Percentiles rank a stretch among this genome's conserved stretches.
Conservation (phyloP, 202 grass and related monocot species). For the Dendrocalamus latiflorus region DNA sequence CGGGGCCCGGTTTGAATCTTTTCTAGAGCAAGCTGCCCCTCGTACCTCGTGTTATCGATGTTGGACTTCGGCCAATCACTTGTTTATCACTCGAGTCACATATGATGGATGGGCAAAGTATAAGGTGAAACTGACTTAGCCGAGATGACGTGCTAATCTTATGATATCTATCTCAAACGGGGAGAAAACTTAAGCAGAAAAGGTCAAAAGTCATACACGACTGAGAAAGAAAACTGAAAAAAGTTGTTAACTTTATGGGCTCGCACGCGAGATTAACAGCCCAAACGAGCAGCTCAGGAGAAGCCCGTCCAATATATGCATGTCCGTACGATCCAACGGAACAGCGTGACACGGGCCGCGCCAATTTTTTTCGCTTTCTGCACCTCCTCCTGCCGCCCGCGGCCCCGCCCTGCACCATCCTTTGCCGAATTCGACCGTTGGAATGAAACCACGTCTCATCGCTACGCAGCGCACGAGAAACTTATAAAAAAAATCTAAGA, state of each 20-base stretch:
- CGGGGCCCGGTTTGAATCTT: conserved; percentile 1
- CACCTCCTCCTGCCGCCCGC: neutral
- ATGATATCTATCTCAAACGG: neutral
- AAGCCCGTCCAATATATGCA: neutral
- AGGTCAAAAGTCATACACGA: no score
- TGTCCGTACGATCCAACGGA: neutral
- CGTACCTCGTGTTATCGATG: neutral
- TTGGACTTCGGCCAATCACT: no score
- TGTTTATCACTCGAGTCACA: neutral
- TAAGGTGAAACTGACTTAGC: neutral
- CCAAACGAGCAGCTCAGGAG: neutral
- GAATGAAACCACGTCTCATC: neutral
- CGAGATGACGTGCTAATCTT: neutral
- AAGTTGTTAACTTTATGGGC: neutral
- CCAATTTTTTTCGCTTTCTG: conserved; percentile 17
- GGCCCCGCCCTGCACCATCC: no score
- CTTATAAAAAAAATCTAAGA: conserved; percentile 17
- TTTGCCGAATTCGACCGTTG: conserved; percentile 52
- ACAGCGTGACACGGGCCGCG: conserved; percentile 14
- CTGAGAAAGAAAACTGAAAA: neutral
- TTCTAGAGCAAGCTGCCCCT: conserved; percentile 14
- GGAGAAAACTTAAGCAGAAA: neutral
- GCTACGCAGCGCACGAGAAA: neutral
- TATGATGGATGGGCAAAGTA: neutral
- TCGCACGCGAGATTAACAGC: neutral